phyloP scores from a whole-genome alignment of 1,139 yeast genomes.

The Saccharomycopsis phalli region DNA sequence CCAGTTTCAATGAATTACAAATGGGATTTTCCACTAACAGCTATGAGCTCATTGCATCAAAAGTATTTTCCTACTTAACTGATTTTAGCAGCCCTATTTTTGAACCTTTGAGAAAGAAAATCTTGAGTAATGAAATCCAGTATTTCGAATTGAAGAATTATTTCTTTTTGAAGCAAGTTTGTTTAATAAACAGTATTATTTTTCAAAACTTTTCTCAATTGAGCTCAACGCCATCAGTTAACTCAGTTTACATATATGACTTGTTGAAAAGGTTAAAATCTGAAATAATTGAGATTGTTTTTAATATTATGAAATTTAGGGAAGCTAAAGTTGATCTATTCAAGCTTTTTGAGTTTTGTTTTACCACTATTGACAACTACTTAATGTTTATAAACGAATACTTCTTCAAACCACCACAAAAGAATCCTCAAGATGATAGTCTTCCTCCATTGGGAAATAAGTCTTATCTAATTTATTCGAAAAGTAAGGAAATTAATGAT shows the following conservation, averaged over 20 bases:
- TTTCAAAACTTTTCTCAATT: constrained; percentile 26
- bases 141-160: constrained; percentile 34
- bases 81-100: constrained; percentile 16
- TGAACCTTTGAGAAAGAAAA: constrained; percentile 22
- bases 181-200: constrained; percentile 23
- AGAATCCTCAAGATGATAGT: neutral
- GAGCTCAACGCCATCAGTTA: constrained; percentile 31
- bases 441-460: constrained; percentile 19
- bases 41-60: constrained; percentile 15
- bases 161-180: constrained; percentile 32
- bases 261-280: constrained; percentile 28
- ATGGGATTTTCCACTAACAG: constrained; percentile 5
- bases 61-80: constrained; percentile 13
- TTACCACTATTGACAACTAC: constrained; percentile 22
- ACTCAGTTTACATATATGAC: constrained; percentile 28
- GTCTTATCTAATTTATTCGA: constrained; percentile 12
- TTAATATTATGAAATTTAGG: constrained; percentile 10
- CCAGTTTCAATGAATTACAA: constrained; percentile 23
- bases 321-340: constrained; percentile 1
- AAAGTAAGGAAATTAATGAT: constrained; percentile 18
- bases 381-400: constrained; percentile 18
- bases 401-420: constrained; percentile 18
- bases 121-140: constrained; percentile 31
- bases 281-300: constrained; percentile 34
- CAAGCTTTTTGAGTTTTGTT: constrained; percentile 23